Percentiles rank a stretch among this genome's conserved stretches.
phyloP scores from a whole-genome alignment of 106 monocot species.

The Agapanthus africanus region DNA sequence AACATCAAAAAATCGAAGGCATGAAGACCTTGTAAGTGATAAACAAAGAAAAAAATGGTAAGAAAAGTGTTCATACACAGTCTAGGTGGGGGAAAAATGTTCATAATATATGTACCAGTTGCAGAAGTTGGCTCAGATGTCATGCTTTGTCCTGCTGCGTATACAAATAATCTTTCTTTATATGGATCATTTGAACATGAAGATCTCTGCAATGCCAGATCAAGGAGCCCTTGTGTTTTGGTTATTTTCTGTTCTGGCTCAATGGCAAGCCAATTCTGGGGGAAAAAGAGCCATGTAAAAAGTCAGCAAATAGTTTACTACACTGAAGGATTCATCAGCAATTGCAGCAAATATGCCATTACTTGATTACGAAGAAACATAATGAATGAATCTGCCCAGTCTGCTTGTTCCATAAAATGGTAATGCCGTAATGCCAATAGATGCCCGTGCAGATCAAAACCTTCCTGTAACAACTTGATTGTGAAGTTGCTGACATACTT shows the following conservation, averaged over 20 bases:
- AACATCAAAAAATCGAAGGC: slow-evolving; percentile 57
- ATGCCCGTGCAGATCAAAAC: slow-evolving; percentile 79
- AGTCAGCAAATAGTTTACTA: not conserved
- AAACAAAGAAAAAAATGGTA: slow-evolving; percentile 1
- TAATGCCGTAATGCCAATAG: slow-evolving; percentile 74
- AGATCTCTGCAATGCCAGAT: slow-evolving; percentile 77
- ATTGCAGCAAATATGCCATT: slow-evolving; percentile 11
- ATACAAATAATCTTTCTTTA: slow-evolving; percentile 64
- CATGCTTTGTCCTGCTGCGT: slow-evolving; percentile 25
- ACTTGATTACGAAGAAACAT: slow-evolving; percentile 56
- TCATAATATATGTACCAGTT: slow-evolving; percentile 24
- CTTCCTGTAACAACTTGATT: slow-evolving; percentile 76
- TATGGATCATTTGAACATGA: slow-evolving; percentile 78
- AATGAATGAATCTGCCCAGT: slow-evolving; percentile 90
- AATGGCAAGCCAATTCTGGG: slow-evolving; percentile 57
- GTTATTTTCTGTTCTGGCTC: slow-evolving; percentile 35
- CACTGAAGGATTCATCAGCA: not conserved
- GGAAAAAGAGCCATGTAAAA: slow-evolving; percentile 9
- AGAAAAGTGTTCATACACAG: not conserved
- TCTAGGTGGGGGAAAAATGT: not conserved
- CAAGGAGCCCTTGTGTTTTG: slow-evolving; percentile 71
- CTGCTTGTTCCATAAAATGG: slow-evolving; percentile 88
- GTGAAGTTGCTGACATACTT: slow-evolving; percentile 87
- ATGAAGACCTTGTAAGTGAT: slow-evolving; percentile 33
- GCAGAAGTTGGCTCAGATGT: slow-evolving; percentile 17